Percentiles rank a stretch among this genome's conserved stretches.
These are phyloP conservation scores for Phaeosphaeriaceae sp. DNA, from an alignment of 2,329 filamentous ascomycete species.

Conservation along the genomic window DNA sequence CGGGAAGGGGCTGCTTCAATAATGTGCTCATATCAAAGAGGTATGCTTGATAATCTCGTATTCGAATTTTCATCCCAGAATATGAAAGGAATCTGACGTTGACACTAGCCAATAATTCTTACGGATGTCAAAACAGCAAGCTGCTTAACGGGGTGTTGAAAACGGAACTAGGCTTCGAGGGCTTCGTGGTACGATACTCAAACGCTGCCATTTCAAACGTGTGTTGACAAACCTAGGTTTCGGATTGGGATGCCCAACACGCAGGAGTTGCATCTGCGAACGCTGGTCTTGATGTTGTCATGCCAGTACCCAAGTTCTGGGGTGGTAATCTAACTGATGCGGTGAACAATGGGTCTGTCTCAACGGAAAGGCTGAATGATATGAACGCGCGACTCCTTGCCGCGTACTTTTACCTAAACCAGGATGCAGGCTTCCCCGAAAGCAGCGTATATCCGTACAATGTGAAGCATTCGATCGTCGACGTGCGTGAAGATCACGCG, in stretches of 20 bases:
- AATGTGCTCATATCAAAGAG: constrained; percentile 62
- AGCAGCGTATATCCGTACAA: constrained; percentile 31
- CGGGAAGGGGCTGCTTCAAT: constrained; percentile 63
- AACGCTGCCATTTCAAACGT: background rate
- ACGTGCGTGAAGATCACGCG: constrained; percentile 52
- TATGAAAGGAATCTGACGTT: background rate
- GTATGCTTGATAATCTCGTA: constrained; percentile 26
- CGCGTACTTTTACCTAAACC: constrained; percentile 43
- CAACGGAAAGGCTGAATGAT: constrained; percentile 32
- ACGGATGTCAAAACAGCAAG: constrained; percentile 46
- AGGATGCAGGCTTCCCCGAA: constrained; percentile 45
- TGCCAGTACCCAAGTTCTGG: constrained; percentile 43
- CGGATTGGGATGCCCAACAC: constrained; percentile 55
- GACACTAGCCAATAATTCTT: constrained; percentile 30
- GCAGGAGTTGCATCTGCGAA: constrained; percentile 53
- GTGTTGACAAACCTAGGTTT: constrained; percentile 10
- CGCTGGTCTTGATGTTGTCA: constrained; percentile 57
- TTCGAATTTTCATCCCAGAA: background rate
- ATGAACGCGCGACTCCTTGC: constrained; percentile 41
- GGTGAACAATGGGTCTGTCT: constrained; percentile 37
- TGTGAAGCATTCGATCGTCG: constrained; percentile 52
- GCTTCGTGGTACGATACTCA: constrained; percentile 45
- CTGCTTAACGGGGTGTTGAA: constrained; percentile 59
- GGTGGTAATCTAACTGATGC: constrained; percentile 38
- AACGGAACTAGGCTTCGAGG: constrained; percentile 57